These are phyloP conservation scores for Stagonosporopsis cucurbitacearum DNA, from an alignment of 2,329 filamentous ascomycete species.

Conservation along the genomic window DNA sequence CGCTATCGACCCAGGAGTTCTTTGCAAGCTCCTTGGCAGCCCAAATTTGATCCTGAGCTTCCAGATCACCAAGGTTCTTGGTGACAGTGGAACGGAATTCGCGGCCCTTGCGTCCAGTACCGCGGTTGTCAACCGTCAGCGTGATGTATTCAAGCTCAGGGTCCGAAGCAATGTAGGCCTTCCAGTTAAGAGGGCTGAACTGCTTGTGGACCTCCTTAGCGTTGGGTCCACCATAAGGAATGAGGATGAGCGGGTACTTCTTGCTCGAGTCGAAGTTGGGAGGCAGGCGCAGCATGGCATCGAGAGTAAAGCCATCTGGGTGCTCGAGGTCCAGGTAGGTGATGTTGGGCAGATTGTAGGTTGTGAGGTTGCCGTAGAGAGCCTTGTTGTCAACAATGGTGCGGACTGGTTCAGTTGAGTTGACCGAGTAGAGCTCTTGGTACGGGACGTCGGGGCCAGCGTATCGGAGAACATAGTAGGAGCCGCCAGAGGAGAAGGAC, in stretches of 20 bases:
- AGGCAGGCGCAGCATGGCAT: conserved; percentile 70
- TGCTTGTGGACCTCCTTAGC: conserved; percentile 66
- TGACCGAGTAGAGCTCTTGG: conserved; percentile 68
- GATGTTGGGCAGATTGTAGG: conserved; percentile 69
- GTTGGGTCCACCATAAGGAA: conserved; percentile 71
- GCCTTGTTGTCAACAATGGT: conserved; percentile 67
- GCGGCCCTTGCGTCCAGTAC: conserved; percentile 69
- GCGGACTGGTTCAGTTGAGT: conserved; percentile 62
- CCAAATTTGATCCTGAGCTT: conserved; percentile 72
- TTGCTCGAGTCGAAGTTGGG: conserved; percentile 67
- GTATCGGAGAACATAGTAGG: conserved; percentile 72
- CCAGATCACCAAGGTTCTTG: conserved; percentile 66
- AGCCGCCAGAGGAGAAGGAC: conserved; percentile 67
- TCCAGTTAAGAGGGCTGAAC: conserved; percentile 64
- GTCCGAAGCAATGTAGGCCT: conserved; percentile 69
- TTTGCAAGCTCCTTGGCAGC: conserved; percentile 64
- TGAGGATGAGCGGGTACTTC: conserved; percentile 71
- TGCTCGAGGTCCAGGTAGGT: conserved; percentile 69
- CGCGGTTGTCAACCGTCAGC: conserved; percentile 72
- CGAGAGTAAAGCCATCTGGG: conserved; percentile 66
- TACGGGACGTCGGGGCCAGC: conserved; percentile 71
- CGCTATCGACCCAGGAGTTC: conserved; percentile 62
- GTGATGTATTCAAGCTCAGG: conserved; percentile 71
- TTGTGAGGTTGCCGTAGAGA: conserved; percentile 61
- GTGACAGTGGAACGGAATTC: conserved; percentile 66